Evolutionary conservation across 257 asterid species (phyloP), one percentile per base, ranked within the genome.

Genomic region (Rhazya stricta): DNA sequence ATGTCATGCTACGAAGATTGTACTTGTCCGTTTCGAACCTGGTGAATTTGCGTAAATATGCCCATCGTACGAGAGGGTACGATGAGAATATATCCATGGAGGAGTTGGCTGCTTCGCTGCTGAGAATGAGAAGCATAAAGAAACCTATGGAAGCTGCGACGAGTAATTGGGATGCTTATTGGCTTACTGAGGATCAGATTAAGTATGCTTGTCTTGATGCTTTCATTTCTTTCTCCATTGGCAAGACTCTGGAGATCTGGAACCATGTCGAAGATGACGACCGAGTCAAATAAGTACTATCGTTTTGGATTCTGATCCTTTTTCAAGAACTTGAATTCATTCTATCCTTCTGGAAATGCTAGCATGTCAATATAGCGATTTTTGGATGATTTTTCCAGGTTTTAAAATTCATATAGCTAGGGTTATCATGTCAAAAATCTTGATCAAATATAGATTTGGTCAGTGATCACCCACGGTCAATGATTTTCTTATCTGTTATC

Each of bases 21-120:
- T n/a, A 63, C 11, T 45, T 76, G 76, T 73, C 18, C 29, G 71
- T 74, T 3, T 53, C 80, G 21, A 82, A 79, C 0, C 12, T 66
- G 6, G 84, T 83, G 50, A 91, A 90, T 78, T 67, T 90, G 83
- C 13, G 45, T n/a, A 15, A 23, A 68, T 23, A 56, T 68, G 57
- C 37, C 57, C 37, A 68, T 36, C 12, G 73, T 54, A 54, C 25
- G n/a, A 27, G 23, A 54, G 61, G 61, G n/a, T 54, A 11, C 1
- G 23, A 27, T 19, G 23, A 27, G 61, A 54, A 54, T 15, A 54
- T 69, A n/a, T 67, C 84, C 34, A 68, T 73, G 74, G 82, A 67
- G 79, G 15, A 3, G 30, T 67, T 81, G 77, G 84, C 77, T 69
- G 56, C 15, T 32, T 56, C 5, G 65, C 25, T 77, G n/a, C 72